phyloP scores from a whole-genome alignment of 1,284 basidiomycete species.

The Rhodotorula sp. region DNA sequence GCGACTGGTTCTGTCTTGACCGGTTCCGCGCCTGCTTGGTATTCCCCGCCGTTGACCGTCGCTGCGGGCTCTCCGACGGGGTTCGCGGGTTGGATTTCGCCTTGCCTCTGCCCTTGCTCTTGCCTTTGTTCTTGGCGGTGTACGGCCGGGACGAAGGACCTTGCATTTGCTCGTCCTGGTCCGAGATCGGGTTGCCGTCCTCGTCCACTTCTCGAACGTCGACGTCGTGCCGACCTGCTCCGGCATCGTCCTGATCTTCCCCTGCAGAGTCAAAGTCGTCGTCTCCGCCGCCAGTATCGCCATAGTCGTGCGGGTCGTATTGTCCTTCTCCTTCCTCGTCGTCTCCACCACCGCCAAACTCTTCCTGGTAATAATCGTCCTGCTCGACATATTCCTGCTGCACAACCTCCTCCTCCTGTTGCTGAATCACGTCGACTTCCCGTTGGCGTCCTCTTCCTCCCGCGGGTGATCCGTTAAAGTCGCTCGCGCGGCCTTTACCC shows the following conservation, averaged over 20 bases:
- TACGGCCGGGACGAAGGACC: constrained; percentile 2
- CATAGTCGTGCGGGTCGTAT: constrained; percentile 39
- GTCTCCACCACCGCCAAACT: constrained; percentile 14
- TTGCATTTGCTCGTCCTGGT: constrained; percentile 5
- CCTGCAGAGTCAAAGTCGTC: constrained; percentile 50
- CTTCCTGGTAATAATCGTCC: constrained; percentile 7
- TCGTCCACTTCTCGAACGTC: constrained; percentile 57
- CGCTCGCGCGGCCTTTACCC: constrained; percentile 18
- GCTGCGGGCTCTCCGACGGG: constrained; percentile 8
- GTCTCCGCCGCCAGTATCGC: constrained; percentile 58
- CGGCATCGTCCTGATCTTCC: background rate
- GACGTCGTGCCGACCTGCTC: constrained; percentile 47
- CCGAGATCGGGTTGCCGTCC: constrained; percentile 1
- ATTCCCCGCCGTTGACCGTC: background rate
- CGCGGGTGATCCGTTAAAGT: background rate
- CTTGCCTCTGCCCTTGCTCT: background rate
- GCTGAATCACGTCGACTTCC: background rate
- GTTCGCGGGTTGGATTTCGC: constrained; percentile 15
- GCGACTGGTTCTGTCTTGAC: constrained; percentile 27
- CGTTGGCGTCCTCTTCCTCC: background rate
- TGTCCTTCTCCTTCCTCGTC: constrained; percentile 58
- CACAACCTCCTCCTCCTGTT: background rate
- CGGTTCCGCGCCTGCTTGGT: background rate
- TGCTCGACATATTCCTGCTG: constrained; percentile 1
- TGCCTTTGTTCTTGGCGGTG: constrained; percentile 28